phyloP scores from a whole-genome alignment of 164 flowering plant genomes.

The Saururus chinensis region DNA sequence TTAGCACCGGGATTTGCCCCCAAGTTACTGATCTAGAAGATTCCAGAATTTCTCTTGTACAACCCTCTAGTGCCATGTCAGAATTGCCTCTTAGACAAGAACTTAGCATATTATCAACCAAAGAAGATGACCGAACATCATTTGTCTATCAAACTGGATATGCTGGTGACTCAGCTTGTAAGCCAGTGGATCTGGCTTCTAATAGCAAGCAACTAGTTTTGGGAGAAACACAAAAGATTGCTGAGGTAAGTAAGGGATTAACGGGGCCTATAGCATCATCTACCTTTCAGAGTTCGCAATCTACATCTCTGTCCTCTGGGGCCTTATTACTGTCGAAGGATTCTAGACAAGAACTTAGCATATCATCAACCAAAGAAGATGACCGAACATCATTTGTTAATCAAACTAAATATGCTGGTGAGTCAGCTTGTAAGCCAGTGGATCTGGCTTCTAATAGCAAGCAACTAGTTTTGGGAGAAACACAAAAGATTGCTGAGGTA shows the following conservation, averaged over 20 bases:
- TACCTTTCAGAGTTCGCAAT: background rate
- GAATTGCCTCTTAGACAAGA: background rate
- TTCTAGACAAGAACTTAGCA: background rate
- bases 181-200: background rate
- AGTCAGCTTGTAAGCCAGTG: background rate
- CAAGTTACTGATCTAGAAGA: background rate
- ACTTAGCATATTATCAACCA: background rate
- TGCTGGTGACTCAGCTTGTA: background rate
- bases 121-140: no score
- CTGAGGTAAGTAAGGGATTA: background rate
- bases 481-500: background rate
- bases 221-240: background rate
- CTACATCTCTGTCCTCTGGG: background rate
- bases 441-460: background rate
- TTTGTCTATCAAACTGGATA: no score
- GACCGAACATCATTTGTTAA: background rate
- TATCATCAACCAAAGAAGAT: no score
- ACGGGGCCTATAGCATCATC: background rate
- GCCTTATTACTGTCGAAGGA: background rate
- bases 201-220: background rate
- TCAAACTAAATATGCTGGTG: background rate
- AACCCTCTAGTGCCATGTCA: background rate
- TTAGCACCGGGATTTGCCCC: background rate
- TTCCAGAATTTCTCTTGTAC: background rate
- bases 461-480: background rate